Evolutionary conservation across 495 filamentous ascomycete genomes (phyloP).

Genomic region (Cercophora samala): DNA sequence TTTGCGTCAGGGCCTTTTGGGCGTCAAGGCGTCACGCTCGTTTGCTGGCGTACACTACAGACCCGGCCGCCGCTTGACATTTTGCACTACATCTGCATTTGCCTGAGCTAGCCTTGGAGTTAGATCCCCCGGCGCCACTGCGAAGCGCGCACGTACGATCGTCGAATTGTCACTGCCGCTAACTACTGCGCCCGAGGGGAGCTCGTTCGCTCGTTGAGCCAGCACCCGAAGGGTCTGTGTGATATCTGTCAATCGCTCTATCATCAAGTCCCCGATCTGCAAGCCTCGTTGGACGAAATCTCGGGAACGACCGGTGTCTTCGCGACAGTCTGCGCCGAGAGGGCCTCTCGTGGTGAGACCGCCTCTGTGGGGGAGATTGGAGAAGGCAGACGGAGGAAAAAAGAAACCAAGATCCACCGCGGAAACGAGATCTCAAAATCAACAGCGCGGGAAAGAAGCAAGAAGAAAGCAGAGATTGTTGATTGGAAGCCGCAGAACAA

Average conservation of each 20-base stretch:
- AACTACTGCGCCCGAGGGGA: conserved; percentile 10
- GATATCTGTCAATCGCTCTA: conserved; percentile 28
- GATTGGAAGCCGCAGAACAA: conserved; percentile 10
- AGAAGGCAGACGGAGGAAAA: conserved; percentile 8
- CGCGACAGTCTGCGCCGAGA: conserved; percentile 16
- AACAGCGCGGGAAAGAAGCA: neutral
- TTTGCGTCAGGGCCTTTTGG: conserved; percentile 16
- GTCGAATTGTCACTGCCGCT: conserved; percentile 21
- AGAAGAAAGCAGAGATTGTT: conserved; percentile 8
- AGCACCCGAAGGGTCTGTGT: conserved; percentile 25
- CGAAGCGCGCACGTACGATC: conserved; percentile 21
- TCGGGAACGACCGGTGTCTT: conserved; percentile 17
- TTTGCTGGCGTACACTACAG: conserved; percentile 11
- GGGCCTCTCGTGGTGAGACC: conserved; percentile 13
- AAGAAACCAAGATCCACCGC: conserved; percentile 4
- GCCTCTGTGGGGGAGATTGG: conserved; percentile 10
- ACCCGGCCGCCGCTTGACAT: neutral
- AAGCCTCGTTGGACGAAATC: conserved; percentile 21
- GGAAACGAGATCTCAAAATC: neutral
- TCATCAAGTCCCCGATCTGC: conserved; percentile 30
- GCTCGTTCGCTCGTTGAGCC: conserved; percentile 21
- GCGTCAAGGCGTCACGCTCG: conserved; percentile 24
- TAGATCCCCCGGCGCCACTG: conserved; percentile 23
- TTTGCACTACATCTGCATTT: conserved; percentile 20
- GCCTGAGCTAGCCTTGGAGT: conserved; percentile 10